These are phyloP conservation scores for Przewalskia tangutica DNA, from an alignment of 257 asterid genomes.

Conservation along the genomic window DNA sequence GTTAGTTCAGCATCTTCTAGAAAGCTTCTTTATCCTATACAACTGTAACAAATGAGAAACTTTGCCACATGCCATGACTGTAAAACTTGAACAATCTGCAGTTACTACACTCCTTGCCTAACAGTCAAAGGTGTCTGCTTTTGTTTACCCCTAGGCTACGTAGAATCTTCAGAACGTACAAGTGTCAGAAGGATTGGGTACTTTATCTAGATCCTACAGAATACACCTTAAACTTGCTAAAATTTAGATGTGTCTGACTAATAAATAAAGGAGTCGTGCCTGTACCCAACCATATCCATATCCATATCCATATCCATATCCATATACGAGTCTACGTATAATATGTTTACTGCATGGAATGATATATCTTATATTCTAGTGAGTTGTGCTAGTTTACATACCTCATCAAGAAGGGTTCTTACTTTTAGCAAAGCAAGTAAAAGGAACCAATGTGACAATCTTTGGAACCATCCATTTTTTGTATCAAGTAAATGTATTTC, in stretches of 20 bases:
- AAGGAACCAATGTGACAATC: neutral
- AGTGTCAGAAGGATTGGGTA: neutral
- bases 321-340: neutral
- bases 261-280: neutral
- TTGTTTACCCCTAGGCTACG: neutral
- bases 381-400: neutral
- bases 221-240: neutral
- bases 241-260: neutral
- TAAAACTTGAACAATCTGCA: neutral
- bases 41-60: neutral
- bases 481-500: no score
- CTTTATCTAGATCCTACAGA: neutral
- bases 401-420: neutral
- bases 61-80: neutral
- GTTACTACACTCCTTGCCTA: neutral
- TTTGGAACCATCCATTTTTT: neutral
- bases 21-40: neutral
- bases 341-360: neutral
- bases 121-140: neutral
- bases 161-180: neutral
- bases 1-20: constrained; percentile 20
- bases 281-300: neutral
- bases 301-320: neutral
- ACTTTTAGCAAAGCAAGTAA: neutral
- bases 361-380: neutral